Base-by-base conservation (phyloP, 257 asterid genomes). In the Thymus mandschuricus region DNA sequence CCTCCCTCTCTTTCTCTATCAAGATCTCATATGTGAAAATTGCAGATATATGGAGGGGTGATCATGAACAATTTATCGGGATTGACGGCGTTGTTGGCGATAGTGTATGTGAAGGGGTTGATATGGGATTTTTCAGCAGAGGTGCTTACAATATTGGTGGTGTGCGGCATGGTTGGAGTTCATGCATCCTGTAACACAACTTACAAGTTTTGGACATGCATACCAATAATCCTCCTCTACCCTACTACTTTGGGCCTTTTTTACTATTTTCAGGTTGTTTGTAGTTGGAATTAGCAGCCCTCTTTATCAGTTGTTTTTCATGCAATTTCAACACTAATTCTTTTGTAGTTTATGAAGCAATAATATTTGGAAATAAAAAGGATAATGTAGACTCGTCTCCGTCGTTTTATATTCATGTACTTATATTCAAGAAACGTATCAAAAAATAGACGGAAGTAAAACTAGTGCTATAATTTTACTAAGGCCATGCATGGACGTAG, bases 61-160 rank as follows among this genome's bases (percentile, higher is more conserved):
- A 69, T 66, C 50, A 83, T 86, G 92, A 88, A 83, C 92, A 88
- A 86, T 78, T 68, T 86, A 2, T 68, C 82, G 9, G 92, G 92
- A 43, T 51, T 89, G 79, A 76, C 82, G 43, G 69, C 86, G 8
- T 60, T 86, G 79, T 45, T 86, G 72, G 81, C 81, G 10, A 81
- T 85, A 2, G 83, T 89, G 34, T 85, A 78, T 35, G 88, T 83
- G 6, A 88, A 85, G 65, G 89, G 80, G 33, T 78, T 88, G 76
- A 76, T 77, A 5, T 88, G 90, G 87, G 77, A 88, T 71, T 88
- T 85, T 64, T 81, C 96, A 61, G 86, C 89, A 55, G 91, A 88
- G 73, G 89, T 88, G 61, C 79, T 85, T 31, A 79, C 86, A 4
- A 58, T 84, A 3, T 55, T 83, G 75, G 77, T 83, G 50, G 82